Evolutionary conservation across 2,329 filamentous ascomycete species (phyloP).

Genomic region (Penicillium aurantiogriseum): DNA sequence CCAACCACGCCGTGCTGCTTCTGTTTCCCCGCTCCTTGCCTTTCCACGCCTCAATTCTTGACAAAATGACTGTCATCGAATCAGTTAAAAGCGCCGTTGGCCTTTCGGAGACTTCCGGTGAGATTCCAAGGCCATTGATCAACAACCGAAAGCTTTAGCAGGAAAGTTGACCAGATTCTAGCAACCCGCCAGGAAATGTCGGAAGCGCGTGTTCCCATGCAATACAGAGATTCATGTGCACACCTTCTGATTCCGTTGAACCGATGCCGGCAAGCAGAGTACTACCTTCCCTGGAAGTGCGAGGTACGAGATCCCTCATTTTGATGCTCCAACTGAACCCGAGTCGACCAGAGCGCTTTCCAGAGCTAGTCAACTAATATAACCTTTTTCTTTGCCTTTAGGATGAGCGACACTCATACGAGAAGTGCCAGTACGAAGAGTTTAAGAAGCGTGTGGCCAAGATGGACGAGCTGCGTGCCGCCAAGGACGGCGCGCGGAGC

Average conservation of each 20-base stretch:
- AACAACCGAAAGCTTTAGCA: conserved; percentile 8
- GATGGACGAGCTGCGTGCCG: conserved; percentile 92
- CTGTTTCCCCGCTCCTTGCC: conserved; percentile 16
- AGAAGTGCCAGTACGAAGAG: conserved; percentile 98
- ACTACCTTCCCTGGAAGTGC: conserved; percentile 97
- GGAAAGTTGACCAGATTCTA: conserved; percentile 20
- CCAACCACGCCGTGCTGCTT: conserved; percentile 26
- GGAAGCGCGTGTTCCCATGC: conserved; percentile 79
- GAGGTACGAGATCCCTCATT: conserved; percentile 61
- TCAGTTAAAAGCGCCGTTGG: conserved; percentile 51
- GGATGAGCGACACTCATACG: conserved; percentile 96
- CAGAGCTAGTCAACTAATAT: conserved; percentile 3
- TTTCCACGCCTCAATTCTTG: conserved; percentile 14
- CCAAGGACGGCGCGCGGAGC: conserved; percentile 79
- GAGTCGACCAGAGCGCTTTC: neutral
- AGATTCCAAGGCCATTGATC: conserved; percentile 29
- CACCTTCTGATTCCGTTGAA: conserved; percentile 94
- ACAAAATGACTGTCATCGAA: conserved; percentile 49
- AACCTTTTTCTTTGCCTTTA: conserved; percentile 39
- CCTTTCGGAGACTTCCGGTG: conserved; percentile 42
- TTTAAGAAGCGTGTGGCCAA: conserved; percentile 98
- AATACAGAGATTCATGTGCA: conserved; percentile 94
- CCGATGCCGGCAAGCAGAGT: conserved; percentile 86
- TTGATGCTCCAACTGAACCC: conserved; percentile 3
- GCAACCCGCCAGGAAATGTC: conserved; percentile 79